Conservation (phyloP, 306 rosid genomes). For the Chamaecrista fasciculata region DNA sequence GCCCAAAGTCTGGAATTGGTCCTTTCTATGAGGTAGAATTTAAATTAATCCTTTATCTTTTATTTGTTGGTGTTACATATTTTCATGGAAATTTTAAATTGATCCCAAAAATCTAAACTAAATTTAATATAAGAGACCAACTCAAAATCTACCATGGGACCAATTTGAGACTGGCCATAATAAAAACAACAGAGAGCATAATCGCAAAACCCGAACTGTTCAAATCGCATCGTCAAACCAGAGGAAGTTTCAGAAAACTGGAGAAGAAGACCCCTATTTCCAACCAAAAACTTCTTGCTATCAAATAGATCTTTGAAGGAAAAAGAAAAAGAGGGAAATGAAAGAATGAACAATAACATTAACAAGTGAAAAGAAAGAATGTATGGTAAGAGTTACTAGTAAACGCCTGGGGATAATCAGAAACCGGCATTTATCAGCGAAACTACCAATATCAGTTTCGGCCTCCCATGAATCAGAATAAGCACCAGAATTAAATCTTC, state of each 20-base stretch:
- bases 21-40: too few species aligned
- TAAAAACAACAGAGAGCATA: too few species aligned
- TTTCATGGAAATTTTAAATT: too few species aligned
- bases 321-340: background rate
- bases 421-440: constrained; percentile 72
- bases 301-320: background rate
- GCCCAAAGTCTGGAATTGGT: too few species aligned
- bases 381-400: constrained; percentile 68
- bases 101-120: too few species aligned
- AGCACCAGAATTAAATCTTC: constrained; percentile 35
- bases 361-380: background rate
- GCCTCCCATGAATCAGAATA: constrained; percentile 87
- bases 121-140: too few species aligned
- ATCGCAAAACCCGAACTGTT: too few species aligned
- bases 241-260: background rate
- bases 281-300: background rate
- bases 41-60: too few species aligned
- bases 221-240: too few species aligned
- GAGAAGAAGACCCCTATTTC: background rate
- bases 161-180: too few species aligned
- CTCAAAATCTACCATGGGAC: too few species aligned
- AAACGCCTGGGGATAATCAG: constrained; percentile 42
- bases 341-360: background rate
- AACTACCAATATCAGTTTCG: constrained; percentile 49
- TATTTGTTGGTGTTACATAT: too few species aligned